phyloP scores from a whole-genome alignment of 1,284 basidiomycete species.

The Neolentinus lepideus region DNA sequence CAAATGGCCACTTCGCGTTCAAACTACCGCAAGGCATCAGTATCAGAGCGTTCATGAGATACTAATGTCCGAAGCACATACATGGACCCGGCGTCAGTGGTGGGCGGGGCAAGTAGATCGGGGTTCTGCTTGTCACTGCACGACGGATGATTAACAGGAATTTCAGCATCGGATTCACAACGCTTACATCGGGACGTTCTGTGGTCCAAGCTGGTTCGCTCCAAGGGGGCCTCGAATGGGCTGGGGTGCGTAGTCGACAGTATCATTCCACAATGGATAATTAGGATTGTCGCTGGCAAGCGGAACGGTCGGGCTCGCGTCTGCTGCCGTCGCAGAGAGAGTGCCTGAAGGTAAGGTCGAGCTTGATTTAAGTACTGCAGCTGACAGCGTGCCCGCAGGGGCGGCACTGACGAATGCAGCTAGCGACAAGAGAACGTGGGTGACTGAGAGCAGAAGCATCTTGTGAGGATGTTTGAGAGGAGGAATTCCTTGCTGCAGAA shows the following conservation, averaged over 20 bases:
- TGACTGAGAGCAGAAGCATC: background rate
- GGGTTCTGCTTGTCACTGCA: constrained; percentile 37
- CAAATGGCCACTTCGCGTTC: constrained; percentile 70
- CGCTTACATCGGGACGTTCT: constrained; percentile 36
- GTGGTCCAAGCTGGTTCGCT: constrained; percentile 36
- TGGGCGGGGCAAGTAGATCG: constrained; percentile 57
- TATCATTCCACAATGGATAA: constrained; percentile 15
- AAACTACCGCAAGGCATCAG: constrained; percentile 21
- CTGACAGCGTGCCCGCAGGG: background rate
- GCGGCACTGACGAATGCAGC: background rate
- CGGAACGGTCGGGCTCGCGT: constrained; percentile 8
- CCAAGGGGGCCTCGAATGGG: constrained; percentile 32
- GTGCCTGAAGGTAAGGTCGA: constrained; percentile 6
- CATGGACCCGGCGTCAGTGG: constrained; percentile 60
- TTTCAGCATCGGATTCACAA: background rate
- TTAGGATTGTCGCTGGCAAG: constrained; percentile 12
- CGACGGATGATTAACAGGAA: background rate
- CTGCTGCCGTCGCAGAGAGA: background rate
- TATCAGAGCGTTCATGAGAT: constrained; percentile 2
- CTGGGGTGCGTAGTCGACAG: constrained; percentile 18
- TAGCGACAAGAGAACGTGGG: background rate
- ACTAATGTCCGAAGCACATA: constrained; percentile 20
- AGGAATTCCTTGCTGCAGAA: background rate
- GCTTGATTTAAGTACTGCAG: background rate
- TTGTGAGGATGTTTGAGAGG: background rate